These are phyloP conservation scores for Ogataea methanolica DNA, from an alignment of 805 yeast genomes.

Conservation along the genomic window DNA sequence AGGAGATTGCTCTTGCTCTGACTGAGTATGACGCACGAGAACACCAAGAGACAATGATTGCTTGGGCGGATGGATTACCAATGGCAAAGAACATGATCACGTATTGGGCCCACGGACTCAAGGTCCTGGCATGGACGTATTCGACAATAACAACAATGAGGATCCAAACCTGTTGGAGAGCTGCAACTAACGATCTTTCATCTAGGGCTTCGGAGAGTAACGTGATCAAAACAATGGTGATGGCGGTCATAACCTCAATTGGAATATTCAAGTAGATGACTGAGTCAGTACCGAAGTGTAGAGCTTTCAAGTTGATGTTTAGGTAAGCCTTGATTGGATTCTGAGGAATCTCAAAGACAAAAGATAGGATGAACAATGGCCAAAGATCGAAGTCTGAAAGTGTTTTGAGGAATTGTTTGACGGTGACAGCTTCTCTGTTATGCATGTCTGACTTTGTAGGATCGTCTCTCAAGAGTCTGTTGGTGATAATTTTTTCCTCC, in stretches of 20 bases:
- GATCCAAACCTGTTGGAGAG: conserved; percentile 14
- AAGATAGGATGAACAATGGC: conserved; percentile 44
- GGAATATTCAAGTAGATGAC: conserved; percentile 32
- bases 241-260: too few relatives aligned
- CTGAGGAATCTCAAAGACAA: conserved; percentile 33
- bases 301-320: conserved; percentile 38
- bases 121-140: conserved; percentile 3
- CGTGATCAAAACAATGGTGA: too few relatives aligned
- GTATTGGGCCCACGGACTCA: conserved; percentile 10
- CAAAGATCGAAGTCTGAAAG: conserved; percentile 44
- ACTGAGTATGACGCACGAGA: conserved; percentile 57
- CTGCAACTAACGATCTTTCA: conserved; percentile 14
- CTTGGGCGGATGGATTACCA: conserved; percentile 40
- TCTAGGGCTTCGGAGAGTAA: too few relatives aligned
- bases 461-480: conserved; percentile 37
- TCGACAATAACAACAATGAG: conserved; percentile 10
- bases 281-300: conserved; percentile 42
- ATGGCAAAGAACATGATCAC: conserved; percentile 5
- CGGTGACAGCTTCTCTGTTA: conserved; percentile 44
- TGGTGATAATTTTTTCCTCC: conserved; percentile 37
- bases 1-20: conserved; percentile 52
- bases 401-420: conserved; percentile 33
- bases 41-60: conserved; percentile 52
- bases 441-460: conserved; percentile 52
- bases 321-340: conserved; percentile 35